Evolutionary conservation across 495 filamentous ascomycete species (phyloP).

Genomic region (Achaetomiella virescens): DNA sequence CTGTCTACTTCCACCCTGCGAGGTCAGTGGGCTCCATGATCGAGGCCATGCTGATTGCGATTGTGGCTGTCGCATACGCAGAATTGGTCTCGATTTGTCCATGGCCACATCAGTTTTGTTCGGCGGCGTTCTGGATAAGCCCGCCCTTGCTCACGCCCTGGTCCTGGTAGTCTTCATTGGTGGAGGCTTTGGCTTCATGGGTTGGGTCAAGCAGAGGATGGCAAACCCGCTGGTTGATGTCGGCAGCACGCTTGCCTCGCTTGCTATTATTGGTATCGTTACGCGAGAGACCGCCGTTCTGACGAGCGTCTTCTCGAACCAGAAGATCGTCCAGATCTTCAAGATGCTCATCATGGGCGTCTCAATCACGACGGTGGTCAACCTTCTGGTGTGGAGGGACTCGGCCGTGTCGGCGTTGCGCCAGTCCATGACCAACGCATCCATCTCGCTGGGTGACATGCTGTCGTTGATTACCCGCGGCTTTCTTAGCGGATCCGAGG

Average conservation of each 20-base stretch:
- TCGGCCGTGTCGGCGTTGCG: slow-evolving; percentile 73
- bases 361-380: slow-evolving; percentile 66
- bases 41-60: slow-evolving; percentile 77
- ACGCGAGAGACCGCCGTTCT: slow-evolving; percentile 91
- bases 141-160: slow-evolving; percentile 68
- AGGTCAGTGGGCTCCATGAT: slow-evolving; percentile 85
- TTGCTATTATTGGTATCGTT: slow-evolving; percentile 84
- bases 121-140: slow-evolving; percentile 54
- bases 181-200: slow-evolving; percentile 81
- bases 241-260: slow-evolving; percentile 80
- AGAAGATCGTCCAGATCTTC: slow-evolving; percentile 79
- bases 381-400: slow-evolving; percentile 70
- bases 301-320: slow-evolving; percentile 67
- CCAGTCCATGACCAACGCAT: slow-evolving; percentile 66
- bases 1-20: slow-evolving; percentile 96
- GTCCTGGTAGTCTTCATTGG: slow-evolving; percentile 84
- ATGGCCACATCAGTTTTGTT: slow-evolving; percentile 82
- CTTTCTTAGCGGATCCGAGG: slow-evolving; percentile 79
- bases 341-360: slow-evolving; percentile 91
- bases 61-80: slow-evolving; percentile 77
- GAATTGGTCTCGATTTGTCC: slow-evolving; percentile 74
- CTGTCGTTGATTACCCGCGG: slow-evolving; percentile 74
- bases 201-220: slow-evolving; percentile 85
- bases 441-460: slow-evolving; percentile 73
- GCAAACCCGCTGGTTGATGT: slow-evolving; percentile 86